Evolutionary conservation across 768 basidiomycete species (phyloP).

Genomic region (Lanmaoa pseudosensibilis): DNA sequence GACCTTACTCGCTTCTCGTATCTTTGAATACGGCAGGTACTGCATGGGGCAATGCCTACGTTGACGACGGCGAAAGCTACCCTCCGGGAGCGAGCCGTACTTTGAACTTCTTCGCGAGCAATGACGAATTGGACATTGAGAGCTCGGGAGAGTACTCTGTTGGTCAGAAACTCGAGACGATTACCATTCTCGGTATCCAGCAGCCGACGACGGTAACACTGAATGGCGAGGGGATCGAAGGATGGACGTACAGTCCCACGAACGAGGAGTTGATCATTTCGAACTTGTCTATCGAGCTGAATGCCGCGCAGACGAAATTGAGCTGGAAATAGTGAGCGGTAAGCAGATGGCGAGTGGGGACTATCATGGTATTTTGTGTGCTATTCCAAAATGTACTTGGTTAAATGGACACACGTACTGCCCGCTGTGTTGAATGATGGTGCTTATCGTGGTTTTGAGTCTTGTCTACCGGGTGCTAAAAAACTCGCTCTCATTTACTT

Average conservation of each 20-base stretch:
- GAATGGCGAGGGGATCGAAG: conserved; percentile 34
- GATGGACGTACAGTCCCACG: conserved; percentile 41
- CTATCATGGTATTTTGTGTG: not conserved
- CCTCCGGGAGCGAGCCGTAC: conserved; percentile 54
- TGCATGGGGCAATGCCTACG: conserved; percentile 60
- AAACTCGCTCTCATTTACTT: not conserved
- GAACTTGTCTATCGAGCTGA: conserved; percentile 44
- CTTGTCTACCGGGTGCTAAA: not conserved
- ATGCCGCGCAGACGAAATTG: conserved; percentile 33
- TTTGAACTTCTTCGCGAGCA: conserved; percentile 44
- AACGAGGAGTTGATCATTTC: conserved; percentile 44
- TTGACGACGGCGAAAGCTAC: conserved; percentile 69
- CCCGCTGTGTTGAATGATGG: not conserved
- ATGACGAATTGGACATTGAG: conserved; percentile 38
- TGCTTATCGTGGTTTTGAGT: not conserved
- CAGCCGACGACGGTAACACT: conserved; percentile 42
- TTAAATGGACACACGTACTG: not conserved
- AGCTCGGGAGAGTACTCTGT: conserved; percentile 35
- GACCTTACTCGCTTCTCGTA: conserved; percentile 63
- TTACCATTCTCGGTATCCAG: conserved; percentile 61
- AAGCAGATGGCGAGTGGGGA: not conserved
- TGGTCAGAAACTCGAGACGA: conserved; percentile 44
- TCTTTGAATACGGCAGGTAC: conserved; percentile 47
- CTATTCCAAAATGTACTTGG: not conserved
- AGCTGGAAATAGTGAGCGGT: conserved; percentile 32